These are phyloP conservation scores for Petunia hybrid DNA, from an alignment of 305 asterid genomes.

Conservation along the genomic window DNA sequence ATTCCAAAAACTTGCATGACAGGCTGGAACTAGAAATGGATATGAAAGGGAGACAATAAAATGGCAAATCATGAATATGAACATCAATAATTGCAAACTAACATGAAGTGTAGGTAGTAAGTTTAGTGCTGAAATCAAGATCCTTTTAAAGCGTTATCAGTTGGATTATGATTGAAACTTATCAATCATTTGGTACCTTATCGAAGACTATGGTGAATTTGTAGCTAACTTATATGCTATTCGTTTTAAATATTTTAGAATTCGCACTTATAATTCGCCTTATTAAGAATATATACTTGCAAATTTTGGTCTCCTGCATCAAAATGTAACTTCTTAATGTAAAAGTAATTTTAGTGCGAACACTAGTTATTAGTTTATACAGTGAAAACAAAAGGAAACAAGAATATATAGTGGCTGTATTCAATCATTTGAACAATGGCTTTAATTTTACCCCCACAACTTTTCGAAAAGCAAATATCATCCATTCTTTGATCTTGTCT, in stretches of 20 bases:
- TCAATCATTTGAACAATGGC: not conserved
- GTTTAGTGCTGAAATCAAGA: not conserved
- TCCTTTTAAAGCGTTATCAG: not conserved
- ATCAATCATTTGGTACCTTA: not conserved
- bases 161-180: not conserved
- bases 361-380: not conserved
- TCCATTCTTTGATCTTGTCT: not conserved
- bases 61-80: not conserved
- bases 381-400: not conserved
- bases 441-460: slow-evolving; percentile 1
- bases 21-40: slow-evolving; percentile 18
- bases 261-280: not conserved
- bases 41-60: slow-evolving; percentile 19
- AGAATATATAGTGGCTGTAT: not conserved
- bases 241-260: not conserved
- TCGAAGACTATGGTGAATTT: not conserved
- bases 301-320: not conserved
- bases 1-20: slow-evolving; percentile 11
- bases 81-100: slow-evolving; percentile 18
- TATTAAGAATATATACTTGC: not conserved
- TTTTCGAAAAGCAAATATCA: not conserved
- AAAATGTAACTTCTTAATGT: not conserved
- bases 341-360: not conserved
- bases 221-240: not conserved
- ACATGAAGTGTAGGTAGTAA: not conserved